Evolutionary conservation across 352 stramenopile species (phyloP).

Genomic region (Phytophthora chlamydospora): DNA sequence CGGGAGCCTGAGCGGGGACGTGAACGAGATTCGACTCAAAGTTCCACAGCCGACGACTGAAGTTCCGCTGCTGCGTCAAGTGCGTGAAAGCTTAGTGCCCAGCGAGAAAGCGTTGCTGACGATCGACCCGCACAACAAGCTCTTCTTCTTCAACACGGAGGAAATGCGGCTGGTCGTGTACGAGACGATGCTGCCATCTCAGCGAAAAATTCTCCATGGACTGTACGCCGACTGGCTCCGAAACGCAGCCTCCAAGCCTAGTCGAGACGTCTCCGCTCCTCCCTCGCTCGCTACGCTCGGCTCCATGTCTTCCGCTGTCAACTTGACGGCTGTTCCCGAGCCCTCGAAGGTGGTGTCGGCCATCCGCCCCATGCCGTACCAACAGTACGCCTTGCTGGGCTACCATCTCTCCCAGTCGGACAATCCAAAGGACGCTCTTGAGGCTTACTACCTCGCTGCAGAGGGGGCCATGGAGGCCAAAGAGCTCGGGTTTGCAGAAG

Average conservation of each 20-base stretch:
- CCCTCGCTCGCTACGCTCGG: conserved; percentile 10
- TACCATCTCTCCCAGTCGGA: conserved; percentile 69
- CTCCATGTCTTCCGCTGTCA: conserved; percentile 16
- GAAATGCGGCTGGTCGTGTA: conserved; percentile 61
- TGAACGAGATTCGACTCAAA: conserved; percentile 43
- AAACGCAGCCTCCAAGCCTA: conserved; percentile 23
- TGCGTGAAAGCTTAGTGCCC: conserved; percentile 62
- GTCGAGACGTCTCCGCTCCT: conserved; percentile 4
- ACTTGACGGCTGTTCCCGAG: conserved; percentile 1
- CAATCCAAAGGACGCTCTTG: conserved; percentile 57
- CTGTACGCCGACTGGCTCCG: conserved; percentile 70
- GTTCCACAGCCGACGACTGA: conserved; percentile 43
- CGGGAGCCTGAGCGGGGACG: conserved; percentile 38
- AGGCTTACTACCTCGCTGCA: conserved; percentile 64
- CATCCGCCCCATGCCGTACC: conserved; percentile 41
- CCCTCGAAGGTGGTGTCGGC: not conserved
- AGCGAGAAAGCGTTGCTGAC: conserved; percentile 64
- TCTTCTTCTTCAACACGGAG: conserved; percentile 72
- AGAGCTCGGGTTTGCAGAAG: conserved; percentile 69
- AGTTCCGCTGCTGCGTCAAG: conserved; percentile 53
- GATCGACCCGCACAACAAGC: conserved; percentile 53
- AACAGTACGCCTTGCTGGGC: conserved; percentile 65
- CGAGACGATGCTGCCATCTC: conserved; percentile 60
- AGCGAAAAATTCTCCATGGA: conserved; percentile 65
- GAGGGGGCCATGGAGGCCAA: conserved; percentile 62